Evolutionary conservation across 2,329 filamentous ascomycete species (phyloP), one percentile per base, ranked within the genome.

Genomic region (Byssothecium circinans): DNA sequence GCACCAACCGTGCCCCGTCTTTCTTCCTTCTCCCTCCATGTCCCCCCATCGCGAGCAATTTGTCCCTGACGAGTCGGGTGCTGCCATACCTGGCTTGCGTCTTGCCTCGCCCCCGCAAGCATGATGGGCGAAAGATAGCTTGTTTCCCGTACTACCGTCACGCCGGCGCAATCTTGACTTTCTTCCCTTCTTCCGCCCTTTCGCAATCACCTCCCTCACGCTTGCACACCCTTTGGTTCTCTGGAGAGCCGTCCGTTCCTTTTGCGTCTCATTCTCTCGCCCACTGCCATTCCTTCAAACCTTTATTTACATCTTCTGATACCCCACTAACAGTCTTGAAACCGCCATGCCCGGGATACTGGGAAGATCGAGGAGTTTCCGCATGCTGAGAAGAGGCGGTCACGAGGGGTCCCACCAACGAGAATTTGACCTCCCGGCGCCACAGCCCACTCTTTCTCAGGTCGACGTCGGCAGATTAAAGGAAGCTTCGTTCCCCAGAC

Each of bases 201-300:
- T 45, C 37, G 12, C 25, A 32, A 32, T 49, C 52, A 25, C 44
- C 53, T 49, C 52, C 56, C 49, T 47, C 45, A 52, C 40, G 56
- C 50, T 49, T 56, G 48, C 53, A 47, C 53, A 50, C 41, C 47
- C 43, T 50, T 61, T 69, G 65, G 68, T 62, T 70, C 68, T 64
- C 53, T 52, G 52, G 62, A 66, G 69, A 59, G 57, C 70, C 61
- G 69, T 72, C 70, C 70, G 64, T 60, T 73, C 70, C 64, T 72
- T 73, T 35, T 17, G n/a, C 58, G 43, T 49, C 48, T 34, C 15
- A 17, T 60, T 58, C 49, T 44, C 54, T 53, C 44, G 34, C 45
- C 49, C 51, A 49, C 58, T 53, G 57, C 25, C 20, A 39, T 23
- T 25, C 20, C n/a, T 18, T 18, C 19, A 39, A 27, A 15, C 15